phyloP scores from a whole-genome alignment of 2,329 filamentous ascomycete species.

The Aureobasidium sp. region DNA sequence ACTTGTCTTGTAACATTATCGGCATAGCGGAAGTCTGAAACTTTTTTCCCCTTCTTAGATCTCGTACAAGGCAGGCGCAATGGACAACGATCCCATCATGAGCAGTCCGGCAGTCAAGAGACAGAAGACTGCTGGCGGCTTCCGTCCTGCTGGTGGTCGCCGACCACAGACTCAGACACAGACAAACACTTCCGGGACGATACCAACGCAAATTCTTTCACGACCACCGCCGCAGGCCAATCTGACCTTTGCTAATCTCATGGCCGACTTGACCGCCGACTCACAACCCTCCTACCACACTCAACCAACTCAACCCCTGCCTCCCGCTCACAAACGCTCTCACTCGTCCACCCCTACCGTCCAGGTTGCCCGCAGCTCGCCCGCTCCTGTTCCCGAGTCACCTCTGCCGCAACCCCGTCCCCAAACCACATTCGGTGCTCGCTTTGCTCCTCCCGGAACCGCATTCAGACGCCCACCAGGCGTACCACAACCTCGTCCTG shows the following conservation, averaged over 20 bases:
- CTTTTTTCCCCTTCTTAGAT: not conserved
- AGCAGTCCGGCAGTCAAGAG: conserved; percentile 26
- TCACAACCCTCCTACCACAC: conserved; percentile 30
- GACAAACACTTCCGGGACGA: not conserved
- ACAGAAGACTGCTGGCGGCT: conserved; percentile 23
- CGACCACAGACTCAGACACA: conserved; percentile 20
- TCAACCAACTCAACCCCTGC: conserved; percentile 54
- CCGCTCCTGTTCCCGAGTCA: conserved; percentile 39
- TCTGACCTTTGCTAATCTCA: conserved; percentile 15
- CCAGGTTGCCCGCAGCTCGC: conserved; percentile 87
- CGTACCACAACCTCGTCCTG: conserved; percentile 15
- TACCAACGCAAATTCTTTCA: conserved; percentile 20
- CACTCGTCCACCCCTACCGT: conserved; percentile 34
- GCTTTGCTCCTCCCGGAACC: conserved; percentile 71
- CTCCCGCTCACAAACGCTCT: conserved; percentile 28
- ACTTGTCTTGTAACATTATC: not conserved
- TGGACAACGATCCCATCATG: conserved; percentile 26
- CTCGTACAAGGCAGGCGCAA: not conserved
- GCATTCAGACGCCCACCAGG: conserved; percentile 46
- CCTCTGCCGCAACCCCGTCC: conserved; percentile 20
- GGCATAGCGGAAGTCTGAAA: not conserved
- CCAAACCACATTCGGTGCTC: conserved; percentile 42
- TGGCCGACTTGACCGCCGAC: conserved; percentile 2
- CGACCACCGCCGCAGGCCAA: conserved; percentile 4
- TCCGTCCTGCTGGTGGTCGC: conserved; percentile 30